Conservation (phyloP, 495 filamentous ascomycete genomes). For the Delitschia confertaspora region DNA sequence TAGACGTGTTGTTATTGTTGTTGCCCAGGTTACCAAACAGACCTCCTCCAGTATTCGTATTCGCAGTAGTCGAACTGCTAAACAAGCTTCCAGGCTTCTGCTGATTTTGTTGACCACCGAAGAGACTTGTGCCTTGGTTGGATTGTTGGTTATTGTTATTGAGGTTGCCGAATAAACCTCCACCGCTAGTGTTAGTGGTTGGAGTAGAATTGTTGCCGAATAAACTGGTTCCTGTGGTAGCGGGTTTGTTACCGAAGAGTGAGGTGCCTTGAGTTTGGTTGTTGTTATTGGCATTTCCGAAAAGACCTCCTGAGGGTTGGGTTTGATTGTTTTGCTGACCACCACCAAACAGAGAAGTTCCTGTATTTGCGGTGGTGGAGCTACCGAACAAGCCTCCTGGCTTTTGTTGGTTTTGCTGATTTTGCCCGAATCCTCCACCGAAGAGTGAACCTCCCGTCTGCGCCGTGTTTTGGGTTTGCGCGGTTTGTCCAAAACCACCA, state of each 20-base stretch:
- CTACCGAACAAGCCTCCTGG: conserved; percentile 56
- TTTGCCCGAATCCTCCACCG: conserved; percentile 31
- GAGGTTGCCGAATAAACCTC: conserved; percentile 46
- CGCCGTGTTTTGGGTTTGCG: conserved; percentile 40
- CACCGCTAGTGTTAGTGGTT: conserved; percentile 27
- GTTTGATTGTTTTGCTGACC: conserved; percentile 22
- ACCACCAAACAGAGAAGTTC: conserved; percentile 45
- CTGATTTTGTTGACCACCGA: conserved; percentile 35
- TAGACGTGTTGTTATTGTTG: conserved; percentile 23
- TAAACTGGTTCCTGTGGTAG: conserved; percentile 28
- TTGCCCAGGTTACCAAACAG: conserved; percentile 30
- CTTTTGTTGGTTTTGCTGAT: conserved; percentile 41
- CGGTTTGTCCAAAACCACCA: conserved; percentile 39
- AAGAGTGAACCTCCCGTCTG: conserved; percentile 41
- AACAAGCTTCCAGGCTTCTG: conserved; percentile 25
- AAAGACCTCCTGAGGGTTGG: conserved; percentile 38
- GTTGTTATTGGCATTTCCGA: conserved; percentile 34
- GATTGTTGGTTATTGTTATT: conserved; percentile 52
- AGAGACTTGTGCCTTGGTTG: conserved; percentile 38
- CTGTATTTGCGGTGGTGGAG: conserved; percentile 32
- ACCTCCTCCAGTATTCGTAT: conserved; percentile 34
- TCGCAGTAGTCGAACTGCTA: conserved; percentile 24
- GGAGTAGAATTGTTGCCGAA: conserved; percentile 20
- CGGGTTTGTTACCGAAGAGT: conserved; percentile 52
- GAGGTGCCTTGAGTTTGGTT: conserved; percentile 41